Evolutionary conservation across 108 stramenopile genomes (phyloP).

Genomic region (Halocafeteria seosinensis): DNA sequence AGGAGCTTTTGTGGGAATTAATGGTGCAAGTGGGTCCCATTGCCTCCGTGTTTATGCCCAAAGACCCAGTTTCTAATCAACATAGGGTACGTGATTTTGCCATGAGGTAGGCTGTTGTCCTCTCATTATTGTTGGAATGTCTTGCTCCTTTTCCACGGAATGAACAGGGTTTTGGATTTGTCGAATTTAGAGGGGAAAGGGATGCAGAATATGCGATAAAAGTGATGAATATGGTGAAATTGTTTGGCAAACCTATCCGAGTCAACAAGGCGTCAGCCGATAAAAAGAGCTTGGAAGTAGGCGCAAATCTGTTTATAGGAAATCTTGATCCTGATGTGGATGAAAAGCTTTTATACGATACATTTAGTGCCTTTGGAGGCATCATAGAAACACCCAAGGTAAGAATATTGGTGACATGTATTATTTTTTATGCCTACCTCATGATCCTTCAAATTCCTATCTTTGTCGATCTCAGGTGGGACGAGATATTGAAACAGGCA

Average conservation of each 20-base stretch:
- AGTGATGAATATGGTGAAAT: slow-evolving; percentile 86
- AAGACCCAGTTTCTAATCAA: slow-evolving; percentile 68
- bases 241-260: slow-evolving; percentile 66
- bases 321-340: slow-evolving; percentile 82
- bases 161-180: slow-evolving; percentile 92
- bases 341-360: slow-evolving; percentile 91
- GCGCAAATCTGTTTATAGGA: slow-evolving; percentile 93
- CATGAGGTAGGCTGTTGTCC: too few relatives aligned
- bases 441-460: too few relatives aligned
- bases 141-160: too few relatives aligned
- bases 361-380: slow-evolving; percentile 86
- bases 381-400: slow-evolving; percentile 68
- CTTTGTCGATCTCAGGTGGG: too few relatives aligned
- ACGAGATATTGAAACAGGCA: slow-evolving; percentile 45
- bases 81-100: too few relatives aligned
- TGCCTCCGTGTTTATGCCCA: slow-evolving; percentile 85
- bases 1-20: slow-evolving; percentile 77
- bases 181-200: slow-evolving; percentile 69
- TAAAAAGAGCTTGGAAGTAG: slow-evolving; percentile 64
- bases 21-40: slow-evolving; percentile 81
- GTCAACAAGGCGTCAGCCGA: slow-evolving; percentile 71
- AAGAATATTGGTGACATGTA: too few relatives aligned
- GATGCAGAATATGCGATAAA: slow-evolving; percentile 92
- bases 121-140: too few relatives aligned
- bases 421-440: too few relatives aligned